Evolutionary conservation across 2,329 filamentous ascomycete species (phyloP).

Genomic region (Dissoconium aciculare): DNA sequence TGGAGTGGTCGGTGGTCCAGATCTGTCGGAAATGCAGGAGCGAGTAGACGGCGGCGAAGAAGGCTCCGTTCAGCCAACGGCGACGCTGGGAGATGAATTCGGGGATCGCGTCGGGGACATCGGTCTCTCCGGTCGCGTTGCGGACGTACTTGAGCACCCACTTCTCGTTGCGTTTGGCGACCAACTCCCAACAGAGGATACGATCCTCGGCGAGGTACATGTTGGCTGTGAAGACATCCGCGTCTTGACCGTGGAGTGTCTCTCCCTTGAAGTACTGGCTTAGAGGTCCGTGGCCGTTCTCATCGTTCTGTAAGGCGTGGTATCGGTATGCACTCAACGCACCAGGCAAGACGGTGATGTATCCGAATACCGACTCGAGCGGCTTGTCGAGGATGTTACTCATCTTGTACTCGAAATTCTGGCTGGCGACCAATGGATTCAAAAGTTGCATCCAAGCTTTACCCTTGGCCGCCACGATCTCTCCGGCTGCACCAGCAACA

Average conservation of each 20-base stretch:
- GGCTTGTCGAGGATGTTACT: constrained; percentile 98
- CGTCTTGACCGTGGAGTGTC: constrained; percentile 86
- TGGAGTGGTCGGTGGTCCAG: constrained; percentile 80
- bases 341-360: constrained; percentile 92
- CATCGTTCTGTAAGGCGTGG: constrained; percentile 89
- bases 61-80: constrained; percentile 95
- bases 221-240: constrained; percentile 94
- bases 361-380: constrained; percentile 90
- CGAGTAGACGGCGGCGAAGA: constrained; percentile 96
- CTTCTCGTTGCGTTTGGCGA: constrained; percentile 83
- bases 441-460: constrained; percentile 67
- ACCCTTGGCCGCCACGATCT: constrained; percentile 95
- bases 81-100: constrained; percentile 95
- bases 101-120: constrained; percentile 85
- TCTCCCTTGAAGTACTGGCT: constrained; percentile 99
- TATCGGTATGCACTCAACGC: constrained; percentile 92
- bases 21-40: constrained; percentile 89
- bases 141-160: constrained; percentile 99
- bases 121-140: constrained; percentile 88
- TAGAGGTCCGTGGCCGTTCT: constrained; percentile 83
- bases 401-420: constrained; percentile 99
- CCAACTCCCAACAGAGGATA: constrained; percentile 85
- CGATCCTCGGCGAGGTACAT: constrained; percentile 87
- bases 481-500: constrained; percentile 88
- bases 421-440: constrained; percentile 87